Conservation (phyloP, 2,329 filamentous ascomycete genomes). For the Trichoderma atrobrunneum region DNA sequence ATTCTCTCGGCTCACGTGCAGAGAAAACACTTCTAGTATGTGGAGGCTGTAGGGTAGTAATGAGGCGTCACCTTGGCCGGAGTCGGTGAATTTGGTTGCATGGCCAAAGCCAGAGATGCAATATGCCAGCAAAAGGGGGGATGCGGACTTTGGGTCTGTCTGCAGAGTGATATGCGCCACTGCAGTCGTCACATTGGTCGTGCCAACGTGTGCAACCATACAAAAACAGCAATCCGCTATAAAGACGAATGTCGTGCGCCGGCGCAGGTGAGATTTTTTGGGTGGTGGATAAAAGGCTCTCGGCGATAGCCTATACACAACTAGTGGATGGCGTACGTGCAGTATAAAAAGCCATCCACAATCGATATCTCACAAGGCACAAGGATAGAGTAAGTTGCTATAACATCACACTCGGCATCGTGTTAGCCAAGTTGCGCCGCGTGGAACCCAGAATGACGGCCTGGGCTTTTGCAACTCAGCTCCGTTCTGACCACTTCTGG, state of each 20-base stretch:
- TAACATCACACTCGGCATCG: background rate
- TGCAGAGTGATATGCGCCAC: constrained; percentile 7
- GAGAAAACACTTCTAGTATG: background rate
- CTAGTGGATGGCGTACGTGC: background rate
- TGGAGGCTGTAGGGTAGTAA: background rate
- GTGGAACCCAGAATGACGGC: background rate
- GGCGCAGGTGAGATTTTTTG: background rate
- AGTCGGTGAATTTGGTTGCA: constrained; percentile 4
- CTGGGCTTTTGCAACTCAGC: background rate
- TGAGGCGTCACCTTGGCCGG: background rate
- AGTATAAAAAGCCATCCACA: background rate
- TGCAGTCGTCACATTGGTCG: background rate
- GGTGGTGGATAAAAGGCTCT: background rate
- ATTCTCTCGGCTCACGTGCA: background rate
- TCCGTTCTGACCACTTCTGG: background rate
- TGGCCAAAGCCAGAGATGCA: background rate
- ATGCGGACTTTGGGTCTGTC: background rate
- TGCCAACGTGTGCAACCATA: background rate
- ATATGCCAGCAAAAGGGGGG: background rate
- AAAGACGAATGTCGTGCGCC: background rate
- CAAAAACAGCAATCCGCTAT: background rate
- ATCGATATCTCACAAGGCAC: background rate
- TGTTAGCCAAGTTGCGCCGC: background rate
- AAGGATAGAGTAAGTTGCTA: background rate
- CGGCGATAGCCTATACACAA: background rate